These are phyloP conservation scores for Persicaria tinctoria DNA, from an alignment of 148 eudicot genomes.

Conservation along the genomic window DNA sequence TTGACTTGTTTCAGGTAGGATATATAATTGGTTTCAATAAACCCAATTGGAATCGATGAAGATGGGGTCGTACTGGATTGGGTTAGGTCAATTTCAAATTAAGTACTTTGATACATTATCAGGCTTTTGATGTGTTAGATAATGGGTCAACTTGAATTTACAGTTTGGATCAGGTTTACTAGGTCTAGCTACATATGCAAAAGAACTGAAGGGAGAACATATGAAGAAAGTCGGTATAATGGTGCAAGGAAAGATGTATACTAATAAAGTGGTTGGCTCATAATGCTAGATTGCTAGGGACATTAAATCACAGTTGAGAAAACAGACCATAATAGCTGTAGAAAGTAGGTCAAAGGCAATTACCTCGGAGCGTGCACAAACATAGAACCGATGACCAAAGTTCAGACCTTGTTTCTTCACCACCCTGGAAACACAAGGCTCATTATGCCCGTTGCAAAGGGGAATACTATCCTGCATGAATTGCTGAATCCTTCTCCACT, in stretches of 20 bases:
- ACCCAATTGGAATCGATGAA: too few relatives aligned
- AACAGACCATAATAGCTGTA: background rate
- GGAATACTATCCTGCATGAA: constrained; percentile 89
- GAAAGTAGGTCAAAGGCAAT: background rate
- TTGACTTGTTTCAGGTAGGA: too few relatives aligned
- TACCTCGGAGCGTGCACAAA: constrained; percentile 97
- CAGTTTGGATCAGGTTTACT: background rate
- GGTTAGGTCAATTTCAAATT: too few relatives aligned
- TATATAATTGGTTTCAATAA: too few relatives aligned
- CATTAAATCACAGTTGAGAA: background rate
- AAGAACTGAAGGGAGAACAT: background rate
- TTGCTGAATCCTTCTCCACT: constrained; percentile 94
- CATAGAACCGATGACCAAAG: constrained; percentile 83
- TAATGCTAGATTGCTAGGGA: background rate
- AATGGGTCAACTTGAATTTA: too few relatives aligned
- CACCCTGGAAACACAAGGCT: constrained; percentile 79
- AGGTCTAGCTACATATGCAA: background rate
- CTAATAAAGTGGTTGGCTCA: too few relatives aligned
- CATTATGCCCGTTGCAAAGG: constrained; percentile 80
- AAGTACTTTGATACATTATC: too few relatives aligned
- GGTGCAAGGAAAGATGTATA: too few relatives aligned
- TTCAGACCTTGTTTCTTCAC: constrained; percentile 88
- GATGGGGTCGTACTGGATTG: too few relatives aligned
- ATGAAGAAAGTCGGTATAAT: background rate
- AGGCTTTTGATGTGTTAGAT: too few relatives aligned